phyloP scores from a whole-genome alignment of 805 yeast species.

The Naumovozyma baii region DNA sequence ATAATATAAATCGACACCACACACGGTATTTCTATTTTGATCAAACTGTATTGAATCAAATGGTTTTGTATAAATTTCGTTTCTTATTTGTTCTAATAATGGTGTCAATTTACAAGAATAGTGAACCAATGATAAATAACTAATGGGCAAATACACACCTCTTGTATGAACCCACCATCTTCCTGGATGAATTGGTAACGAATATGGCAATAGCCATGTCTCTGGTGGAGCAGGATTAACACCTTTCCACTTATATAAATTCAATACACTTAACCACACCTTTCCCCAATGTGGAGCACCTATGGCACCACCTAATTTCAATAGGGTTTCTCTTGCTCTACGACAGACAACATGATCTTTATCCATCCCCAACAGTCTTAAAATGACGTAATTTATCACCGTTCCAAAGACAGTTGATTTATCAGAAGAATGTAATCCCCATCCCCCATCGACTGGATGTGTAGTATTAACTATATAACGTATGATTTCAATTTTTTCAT shows the following conservation, averaged over 20 bases:
- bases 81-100: constrained; percentile 53
- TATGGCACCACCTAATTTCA: constrained; percentile 76
- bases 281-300: constrained; percentile 97
- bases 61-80: constrained; percentile 65
- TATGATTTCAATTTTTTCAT: constrained; percentile 56
- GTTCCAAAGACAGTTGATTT: constrained; percentile 96
- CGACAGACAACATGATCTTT: constrained; percentile 66
- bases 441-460: constrained; percentile 98
- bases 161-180: constrained; percentile 99
- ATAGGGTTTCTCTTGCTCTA: constrained; percentile 65
- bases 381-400: constrained; percentile 68
- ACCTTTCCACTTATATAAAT: constrained; percentile 88
- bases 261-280: constrained; percentile 73
- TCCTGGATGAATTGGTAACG: constrained; percentile 81
- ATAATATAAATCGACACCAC: constrained; percentile 87
- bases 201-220: constrained; percentile 77
- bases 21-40: constrained; percentile 68
- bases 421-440: constrained; percentile 93
- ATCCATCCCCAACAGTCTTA: constrained; percentile 70
- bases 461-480: constrained; percentile 85
- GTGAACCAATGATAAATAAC: constrained; percentile 58
- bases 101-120: constrained; percentile 53
- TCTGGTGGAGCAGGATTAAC: constrained; percentile 98
- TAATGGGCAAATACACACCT: constrained; percentile 79
- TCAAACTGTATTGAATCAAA: constrained; percentile 61